phyloP scores from a whole-genome alignment of 331 rosid species.

The Saraca asoca region DNA sequence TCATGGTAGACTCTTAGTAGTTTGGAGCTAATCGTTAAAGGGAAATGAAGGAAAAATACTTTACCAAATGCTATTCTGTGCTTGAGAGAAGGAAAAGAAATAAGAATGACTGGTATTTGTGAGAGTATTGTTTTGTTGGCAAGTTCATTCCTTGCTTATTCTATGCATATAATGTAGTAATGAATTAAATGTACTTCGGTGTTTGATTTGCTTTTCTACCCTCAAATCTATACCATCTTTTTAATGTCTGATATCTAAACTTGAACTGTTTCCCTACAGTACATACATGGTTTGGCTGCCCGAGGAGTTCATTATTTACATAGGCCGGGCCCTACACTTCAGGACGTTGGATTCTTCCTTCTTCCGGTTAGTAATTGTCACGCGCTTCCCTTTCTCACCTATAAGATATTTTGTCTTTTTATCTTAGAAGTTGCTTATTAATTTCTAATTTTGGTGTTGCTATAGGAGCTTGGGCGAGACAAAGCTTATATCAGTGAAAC shows the following conservation, averaged over 20 bases:
- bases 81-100: conserved; percentile 21
- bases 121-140: background rate
- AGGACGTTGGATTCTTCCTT: conserved; percentile 83
- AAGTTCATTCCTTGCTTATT: conserved; percentile 6
- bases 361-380: conserved; percentile 69
- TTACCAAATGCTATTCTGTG: background rate
- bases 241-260: conserved; percentile 28
- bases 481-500: conserved; percentile 90
- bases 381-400: background rate
- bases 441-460: conserved; percentile 21
- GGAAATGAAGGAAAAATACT: conserved; percentile 13
- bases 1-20: background rate
- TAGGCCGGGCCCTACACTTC: conserved; percentile 87
- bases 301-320: conserved; percentile 95
- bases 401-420: background rate
- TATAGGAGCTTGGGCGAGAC: conserved; percentile 88
- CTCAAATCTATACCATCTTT: background rate
- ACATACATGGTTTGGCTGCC: conserved; percentile 95
- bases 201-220: conserved; percentile 10
- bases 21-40: conserved; percentile 33
- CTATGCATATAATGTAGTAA: conserved; percentile 1
- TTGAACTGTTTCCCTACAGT: conserved; percentile 55
- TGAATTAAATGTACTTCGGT: conserved; percentile 10
- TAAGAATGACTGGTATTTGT: conserved; percentile 10
- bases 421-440: conserved; percentile 22